These are phyloP conservation scores for Albifimbria verrucaria DNA, from an alignment of 2,329 filamentous ascomycete species.

Conservation along the genomic window DNA sequence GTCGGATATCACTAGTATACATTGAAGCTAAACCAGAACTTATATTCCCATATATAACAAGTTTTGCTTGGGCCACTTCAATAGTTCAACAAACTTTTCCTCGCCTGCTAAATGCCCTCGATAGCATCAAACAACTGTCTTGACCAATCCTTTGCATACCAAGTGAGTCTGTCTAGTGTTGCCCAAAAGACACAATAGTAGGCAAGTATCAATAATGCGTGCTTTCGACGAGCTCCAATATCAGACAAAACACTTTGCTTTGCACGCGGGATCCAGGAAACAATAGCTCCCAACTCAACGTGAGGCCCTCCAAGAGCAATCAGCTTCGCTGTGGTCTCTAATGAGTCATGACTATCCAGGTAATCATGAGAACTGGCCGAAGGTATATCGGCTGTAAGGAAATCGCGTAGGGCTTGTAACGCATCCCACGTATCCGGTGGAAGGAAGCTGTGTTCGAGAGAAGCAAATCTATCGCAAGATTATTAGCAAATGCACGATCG, in stretches of 20 bases:
- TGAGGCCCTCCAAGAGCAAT: constrained; percentile 17
- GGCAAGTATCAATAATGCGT: constrained; percentile 22
- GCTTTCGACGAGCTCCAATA: constrained; percentile 16
- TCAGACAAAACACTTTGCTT: constrained; percentile 22
- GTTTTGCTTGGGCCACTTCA: constrained; percentile 20
- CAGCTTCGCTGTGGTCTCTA: constrained; percentile 15
- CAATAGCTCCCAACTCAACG: constrained; percentile 16
- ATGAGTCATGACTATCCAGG: constrained; percentile 9
- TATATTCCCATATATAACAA: not conserved
- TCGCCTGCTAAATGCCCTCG: constrained; percentile 14
- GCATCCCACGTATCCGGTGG: constrained; percentile 18
- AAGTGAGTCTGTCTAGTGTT: constrained; percentile 20
- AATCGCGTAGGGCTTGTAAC: constrained; percentile 14
- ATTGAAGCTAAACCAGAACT: too few relatives aligned
- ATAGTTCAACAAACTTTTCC: constrained; percentile 13
- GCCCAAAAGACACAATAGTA: constrained; percentile 21
- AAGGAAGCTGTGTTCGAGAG: constrained; percentile 14
- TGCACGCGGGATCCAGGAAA: constrained; percentile 22
- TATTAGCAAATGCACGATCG: not conserved
- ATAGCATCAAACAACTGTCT: constrained; percentile 14
- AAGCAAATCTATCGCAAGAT: constrained; percentile 6
- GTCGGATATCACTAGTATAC: too few relatives aligned
- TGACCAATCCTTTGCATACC: constrained; percentile 23
- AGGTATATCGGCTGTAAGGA: constrained; percentile 17
- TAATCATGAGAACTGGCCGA: constrained; percentile 15